Evolutionary conservation across 2,329 filamentous ascomycete genomes (phyloP), one percentile per base, ranked within the genome.

Genomic region (Podosphaera fusca): DNA sequence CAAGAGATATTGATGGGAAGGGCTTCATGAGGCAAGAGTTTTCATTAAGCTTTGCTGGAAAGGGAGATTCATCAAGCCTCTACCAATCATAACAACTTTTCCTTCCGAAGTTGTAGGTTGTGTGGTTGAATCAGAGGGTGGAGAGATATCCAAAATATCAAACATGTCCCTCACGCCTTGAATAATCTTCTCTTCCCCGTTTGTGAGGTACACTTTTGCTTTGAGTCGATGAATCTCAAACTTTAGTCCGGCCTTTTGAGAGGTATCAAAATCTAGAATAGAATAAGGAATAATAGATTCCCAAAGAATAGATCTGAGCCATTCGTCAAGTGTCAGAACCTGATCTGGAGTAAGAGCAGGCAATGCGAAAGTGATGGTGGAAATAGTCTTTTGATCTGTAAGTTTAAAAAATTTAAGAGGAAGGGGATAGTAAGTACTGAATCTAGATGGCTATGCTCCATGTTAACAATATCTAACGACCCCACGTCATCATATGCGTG

Each of bases 131-230:
- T 62, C 61, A 14, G 59, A 59, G 29, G 35, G 49, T 6, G 33
- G 14, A 31, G 58, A 59, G 6, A 71, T 72, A 62, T 95, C 87
- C 31, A 87, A 78, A 31, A 96, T 84, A 65, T 98, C 92, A 68
- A 96, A 98, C 14, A 96, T 78, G 64, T 95, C 90, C 56, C 90
- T 74, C 0, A 98, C 92, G 1, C 89, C 92, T 68, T 98, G 92
- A 6, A 96, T 75, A 61, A 96, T 79, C 67, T 87, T 85, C 49
- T 80, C 72, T 0, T 73, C 72, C 0, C 86, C 87, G 57, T 82
- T 74, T 0, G 71, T 65, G 21, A 90, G 72, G 0, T 78, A 72
- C 5, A 96, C 69, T 2, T 87, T 79, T 0, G 88, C 90, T 68
- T 98, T 98, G 40, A 87, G 73, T 10, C 92, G 79, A 66, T 98